phyloP scores from a whole-genome alignment of 306 rosid genomes.

The Corylus avellana region DNA sequence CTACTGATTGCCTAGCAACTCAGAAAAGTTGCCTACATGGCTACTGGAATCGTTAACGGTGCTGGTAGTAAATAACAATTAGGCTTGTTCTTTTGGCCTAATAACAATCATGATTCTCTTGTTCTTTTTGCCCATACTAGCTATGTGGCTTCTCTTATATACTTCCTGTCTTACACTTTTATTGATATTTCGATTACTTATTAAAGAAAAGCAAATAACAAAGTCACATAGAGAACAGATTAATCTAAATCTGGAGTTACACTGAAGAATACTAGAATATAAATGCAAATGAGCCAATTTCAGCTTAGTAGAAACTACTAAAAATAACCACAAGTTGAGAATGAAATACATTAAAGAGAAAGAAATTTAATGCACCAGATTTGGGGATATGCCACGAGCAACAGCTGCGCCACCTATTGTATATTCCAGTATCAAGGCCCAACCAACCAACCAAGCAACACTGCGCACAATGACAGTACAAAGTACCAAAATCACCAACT shows the following conservation, averaged over 20 bases:
- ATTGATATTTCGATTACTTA: too few species aligned
- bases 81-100: too few species aligned
- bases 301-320: conserved; percentile 7
- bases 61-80: background rate
- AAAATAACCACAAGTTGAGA: conserved; percentile 16
- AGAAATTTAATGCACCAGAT: conserved; percentile 54
- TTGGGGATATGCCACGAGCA: conserved; percentile 93
- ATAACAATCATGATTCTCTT: too few species aligned
- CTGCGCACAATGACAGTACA: conserved; percentile 44
- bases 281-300: background rate
- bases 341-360: conserved; percentile 6
- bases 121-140: too few species aligned
- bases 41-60: background rate
- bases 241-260: background rate
- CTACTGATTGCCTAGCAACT: background rate
- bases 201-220: background rate
- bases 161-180: too few species aligned
- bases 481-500: conserved; percentile 4
- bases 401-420: conserved; percentile 85
- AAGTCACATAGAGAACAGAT: background rate
- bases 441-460: conserved; percentile 94
- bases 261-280: background rate
- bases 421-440: conserved; percentile 89
- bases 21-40: background rate
- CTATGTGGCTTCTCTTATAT: too few species aligned